Base-by-base conservation (phyloP, 768 basidiomycete species). In the Phallus indusiatus region DNA sequence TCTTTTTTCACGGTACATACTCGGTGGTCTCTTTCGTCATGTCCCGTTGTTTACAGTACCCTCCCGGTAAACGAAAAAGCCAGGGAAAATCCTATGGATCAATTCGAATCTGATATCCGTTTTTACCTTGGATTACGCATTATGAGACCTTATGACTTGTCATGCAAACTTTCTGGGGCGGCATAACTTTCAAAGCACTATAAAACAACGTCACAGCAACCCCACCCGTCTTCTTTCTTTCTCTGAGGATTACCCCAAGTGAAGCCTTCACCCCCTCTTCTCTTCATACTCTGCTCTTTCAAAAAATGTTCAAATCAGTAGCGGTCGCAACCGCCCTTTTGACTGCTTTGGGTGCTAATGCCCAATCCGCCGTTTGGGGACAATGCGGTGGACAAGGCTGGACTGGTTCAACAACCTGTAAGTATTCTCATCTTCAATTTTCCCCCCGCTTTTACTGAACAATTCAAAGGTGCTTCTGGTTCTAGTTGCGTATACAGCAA, bases 331-430 rank as follows among this genome's bases (percentile, higher is more conserved):
- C 77, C 53, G 64, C 77, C 36, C 69, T 75, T 47, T 63, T 81
- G 55, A 67, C 77, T 18, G 78, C 79, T 1, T 71, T 74, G 54
- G 70, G 79, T 61, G 76, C 75, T 35, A 62, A 67, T 55, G 81
- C 78, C 55, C 73, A 75, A 53, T 64, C 71, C 35, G 70, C 76
- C 16, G 51, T 76, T 36, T 83, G 68, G 51, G 78, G 74, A 8
- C 82, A 83, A 64, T 84, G 81, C 64, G 80, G 81, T 67, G 81
- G 80, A 47, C 71, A 72, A 56, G 70, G 68, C 56, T 80, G 78
- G 78, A 69, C 66, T 72, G 72, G 62, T 71, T 65, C 35, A 70
- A 73, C 62, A 69, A 70, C 68, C 36, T 71, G 69, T 71, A 62
- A 60, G 68, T 61, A 2, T 24, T n/a, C n/a, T n/a, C n/a, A n/a